phyloP scores from a whole-genome alignment of 208 protist genomes.

The Acanthamoeba healyi region DNA sequence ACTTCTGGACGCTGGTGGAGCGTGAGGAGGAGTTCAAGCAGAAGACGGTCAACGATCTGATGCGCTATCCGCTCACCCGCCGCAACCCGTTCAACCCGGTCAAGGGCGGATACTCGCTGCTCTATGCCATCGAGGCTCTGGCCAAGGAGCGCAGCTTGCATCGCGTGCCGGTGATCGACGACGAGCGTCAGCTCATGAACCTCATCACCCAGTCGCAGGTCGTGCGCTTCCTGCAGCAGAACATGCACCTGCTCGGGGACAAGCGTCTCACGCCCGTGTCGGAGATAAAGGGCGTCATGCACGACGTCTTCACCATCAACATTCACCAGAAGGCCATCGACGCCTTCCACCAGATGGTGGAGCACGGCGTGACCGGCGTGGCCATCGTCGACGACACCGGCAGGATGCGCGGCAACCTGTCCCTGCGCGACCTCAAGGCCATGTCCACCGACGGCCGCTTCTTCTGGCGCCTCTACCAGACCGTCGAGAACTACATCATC shows the following conservation, averaged over 20 bases:
- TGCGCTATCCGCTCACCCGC: background rate
- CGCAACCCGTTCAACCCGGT: conserved; percentile 50
- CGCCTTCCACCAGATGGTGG: conserved; percentile 38
- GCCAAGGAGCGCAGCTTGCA: conserved; percentile 19
- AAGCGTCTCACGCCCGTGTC: background rate
- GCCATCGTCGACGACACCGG: conserved; percentile 50
- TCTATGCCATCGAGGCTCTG: conserved; percentile 52
- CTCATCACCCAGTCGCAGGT: conserved; percentile 60
- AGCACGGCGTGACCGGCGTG: conserved; percentile 12
- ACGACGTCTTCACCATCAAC: conserved; percentile 50
- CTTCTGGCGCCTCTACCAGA: conserved; percentile 65
- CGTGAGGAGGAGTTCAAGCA: conserved; percentile 44
- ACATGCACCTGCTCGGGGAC: conserved; percentile 13
- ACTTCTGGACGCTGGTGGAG: conserved; percentile 19
- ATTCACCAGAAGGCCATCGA: conserved; percentile 12
- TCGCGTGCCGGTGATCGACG: conserved; percentile 40
- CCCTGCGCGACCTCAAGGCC: conserved; percentile 39
- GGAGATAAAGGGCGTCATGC: background rate
- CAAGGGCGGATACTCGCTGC: conserved; percentile 40
- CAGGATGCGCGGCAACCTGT: background rate
- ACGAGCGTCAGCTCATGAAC: conserved; percentile 33
- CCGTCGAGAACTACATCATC: conserved; percentile 4
- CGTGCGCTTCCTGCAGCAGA: conserved; percentile 57
- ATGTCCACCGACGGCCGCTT: conserved; percentile 36
- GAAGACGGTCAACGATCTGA: conserved; percentile 45